These are phyloP conservation scores for Rugosomyces carneus DNA, from an alignment of 1,284 basidiomycete species.

Conservation along the genomic window DNA sequence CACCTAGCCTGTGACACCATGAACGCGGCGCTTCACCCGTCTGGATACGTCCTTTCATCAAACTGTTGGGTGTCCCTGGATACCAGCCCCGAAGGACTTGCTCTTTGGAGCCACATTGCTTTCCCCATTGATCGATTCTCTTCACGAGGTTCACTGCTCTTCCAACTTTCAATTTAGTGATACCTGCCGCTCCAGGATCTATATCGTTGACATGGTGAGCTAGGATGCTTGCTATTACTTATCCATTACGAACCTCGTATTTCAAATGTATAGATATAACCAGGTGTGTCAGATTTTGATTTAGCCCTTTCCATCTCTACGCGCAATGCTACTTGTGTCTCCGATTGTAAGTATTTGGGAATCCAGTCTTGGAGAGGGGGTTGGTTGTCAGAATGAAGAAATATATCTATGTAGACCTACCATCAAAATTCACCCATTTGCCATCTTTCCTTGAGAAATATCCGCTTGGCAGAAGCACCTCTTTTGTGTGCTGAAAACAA, in stretches of 20 bases:
- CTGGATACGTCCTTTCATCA: slow-evolving; percentile 38
- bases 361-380: slow-evolving; percentile 50
- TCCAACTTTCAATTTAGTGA: slow-evolving; percentile 45
- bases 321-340: slow-evolving; percentile 58
- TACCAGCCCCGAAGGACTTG: slow-evolving; percentile 37
- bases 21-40: slow-evolving; percentile 40
- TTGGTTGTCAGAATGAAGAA: slow-evolving; percentile 3
- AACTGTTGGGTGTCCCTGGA: slow-evolving; percentile 29
- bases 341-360: slow-evolving; percentile 53
- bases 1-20: slow-evolving; percentile 40
- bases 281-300: slow-evolving; percentile 51
- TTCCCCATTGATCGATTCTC: slow-evolving; percentile 65
- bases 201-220: slow-evolving; percentile 3
- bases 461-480: slow-evolving; percentile 45
- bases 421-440: slow-evolving; percentile 51
- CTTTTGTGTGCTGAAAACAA: slow-evolving; percentile 63
- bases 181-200: slow-evolving; percentile 25
- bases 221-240: not conserved
- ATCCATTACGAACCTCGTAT: slow-evolving; percentile 46
- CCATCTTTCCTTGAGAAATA: slow-evolving; percentile 50
- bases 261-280: slow-evolving; percentile 77
- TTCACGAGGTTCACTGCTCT: slow-evolving; percentile 47
- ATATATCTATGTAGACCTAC: slow-evolving; percentile 26
- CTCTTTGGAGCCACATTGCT: slow-evolving; percentile 50
- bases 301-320: slow-evolving; percentile 66